Percentiles rank a stretch among this genome's conserved stretches.
Evolutionary conservation across 2,329 filamentous ascomycete genomes (phyloP).

Genomic region (Alternaria burnsii): DNA sequence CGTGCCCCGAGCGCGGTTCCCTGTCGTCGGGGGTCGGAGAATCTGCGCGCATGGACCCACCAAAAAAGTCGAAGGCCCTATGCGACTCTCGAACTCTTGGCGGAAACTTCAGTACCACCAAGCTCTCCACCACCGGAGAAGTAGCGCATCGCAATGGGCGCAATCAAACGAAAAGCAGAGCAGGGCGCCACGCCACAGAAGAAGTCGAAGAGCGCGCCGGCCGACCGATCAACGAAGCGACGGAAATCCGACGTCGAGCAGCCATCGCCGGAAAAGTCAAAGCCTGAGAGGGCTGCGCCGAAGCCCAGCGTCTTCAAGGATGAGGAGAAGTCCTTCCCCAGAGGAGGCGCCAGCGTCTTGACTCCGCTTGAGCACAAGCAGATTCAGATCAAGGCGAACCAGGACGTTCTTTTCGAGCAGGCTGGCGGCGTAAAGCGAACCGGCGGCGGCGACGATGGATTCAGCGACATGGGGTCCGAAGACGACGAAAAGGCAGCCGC

Average conservation of each 20-base stretch:
- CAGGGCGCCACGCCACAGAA: constrained; percentile 40
- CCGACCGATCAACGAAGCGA: constrained; percentile 48
- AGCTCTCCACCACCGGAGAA: constrained; percentile 4
- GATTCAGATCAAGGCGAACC: constrained; percentile 90
- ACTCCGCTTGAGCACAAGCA: constrained; percentile 96
- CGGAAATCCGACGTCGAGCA: constrained; percentile 47
- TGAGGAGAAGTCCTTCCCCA: constrained; percentile 89
- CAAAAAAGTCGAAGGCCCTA: constrained; percentile 19
- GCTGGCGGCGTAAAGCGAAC: constrained; percentile 65
- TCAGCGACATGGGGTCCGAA: constrained; percentile 54
- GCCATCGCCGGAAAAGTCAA: constrained; percentile 39
- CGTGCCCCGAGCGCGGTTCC: constrained; percentile 8
- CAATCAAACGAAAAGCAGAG: constrained; percentile 58
- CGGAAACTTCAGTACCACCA: constrained; percentile 23
- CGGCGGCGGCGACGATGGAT: constrained; percentile 56
- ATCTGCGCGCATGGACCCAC: constrained; percentile 17
- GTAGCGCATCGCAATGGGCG: constrained; percentile 49
- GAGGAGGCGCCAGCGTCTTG: constrained; percentile 88
- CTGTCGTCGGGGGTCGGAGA: constrained; percentile 18
- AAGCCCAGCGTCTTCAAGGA: constrained; percentile 64
- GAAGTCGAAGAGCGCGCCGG: constrained; percentile 38
- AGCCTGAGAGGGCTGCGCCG: constrained; percentile 42
- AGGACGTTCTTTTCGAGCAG: constrained; percentile 90
- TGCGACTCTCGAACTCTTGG: constrained; percentile 27
- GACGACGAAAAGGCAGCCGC: constrained; percentile 53